phyloP scores from a whole-genome alignment of 345 rosid genomes.

The Gossypium longicalyx region DNA sequence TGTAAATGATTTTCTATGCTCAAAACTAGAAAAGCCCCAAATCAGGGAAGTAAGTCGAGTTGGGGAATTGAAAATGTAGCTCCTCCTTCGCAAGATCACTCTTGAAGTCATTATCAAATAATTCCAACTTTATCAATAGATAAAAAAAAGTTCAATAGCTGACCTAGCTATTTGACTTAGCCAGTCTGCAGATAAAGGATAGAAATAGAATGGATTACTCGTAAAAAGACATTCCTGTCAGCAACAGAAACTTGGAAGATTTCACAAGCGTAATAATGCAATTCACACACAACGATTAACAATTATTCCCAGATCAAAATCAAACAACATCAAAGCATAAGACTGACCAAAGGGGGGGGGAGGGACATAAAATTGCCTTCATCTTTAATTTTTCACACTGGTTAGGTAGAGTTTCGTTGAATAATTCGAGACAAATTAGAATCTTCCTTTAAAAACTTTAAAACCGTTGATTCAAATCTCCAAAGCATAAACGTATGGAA shows the following conservation, averaged over 20 bases:
- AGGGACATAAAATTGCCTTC: background rate
- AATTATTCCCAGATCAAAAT: background rate
- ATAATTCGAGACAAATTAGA: background rate
- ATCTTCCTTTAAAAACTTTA: background rate
- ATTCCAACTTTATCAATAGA: constrained; percentile 8
- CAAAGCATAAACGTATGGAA: background rate
- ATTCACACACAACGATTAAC: background rate
- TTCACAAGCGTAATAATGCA: background rate
- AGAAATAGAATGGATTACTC: constrained; percentile 1
- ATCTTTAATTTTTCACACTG: background rate
- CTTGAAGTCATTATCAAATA: constrained; percentile 57
- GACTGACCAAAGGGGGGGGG: background rate
- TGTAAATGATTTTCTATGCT: constrained; percentile 27
- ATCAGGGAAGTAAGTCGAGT: constrained; percentile 33
- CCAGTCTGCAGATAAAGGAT: constrained; percentile 19
- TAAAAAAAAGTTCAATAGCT: constrained; percentile 6
- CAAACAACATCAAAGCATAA: background rate
- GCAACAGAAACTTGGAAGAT: background rate
- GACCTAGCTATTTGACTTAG: constrained; percentile 23
- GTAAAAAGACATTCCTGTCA: background rate
- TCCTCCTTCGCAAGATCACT: constrained; percentile 55
- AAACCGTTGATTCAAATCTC: background rate
- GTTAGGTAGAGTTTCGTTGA: background rate
- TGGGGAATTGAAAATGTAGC: constrained; percentile 29
- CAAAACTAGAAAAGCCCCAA: constrained; percentile 35